Evolutionary conservation across 1,284 basidiomycete genomes (phyloP).

Genomic region (Gastroboletus turbinatus): DNA sequence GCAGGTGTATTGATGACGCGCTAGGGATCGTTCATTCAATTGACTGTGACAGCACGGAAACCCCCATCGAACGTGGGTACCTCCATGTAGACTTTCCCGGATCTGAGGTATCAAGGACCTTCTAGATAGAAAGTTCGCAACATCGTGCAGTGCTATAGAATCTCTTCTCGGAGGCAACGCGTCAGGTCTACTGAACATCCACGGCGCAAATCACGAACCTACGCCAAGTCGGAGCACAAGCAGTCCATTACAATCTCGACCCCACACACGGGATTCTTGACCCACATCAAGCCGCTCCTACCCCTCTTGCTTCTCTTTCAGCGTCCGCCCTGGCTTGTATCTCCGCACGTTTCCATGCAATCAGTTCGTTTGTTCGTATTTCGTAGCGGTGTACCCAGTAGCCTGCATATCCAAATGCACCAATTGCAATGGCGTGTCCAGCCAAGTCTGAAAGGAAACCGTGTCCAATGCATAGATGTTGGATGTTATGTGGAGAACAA

Average conservation of each 20-base stretch:
- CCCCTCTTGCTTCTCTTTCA: constrained; percentile 22
- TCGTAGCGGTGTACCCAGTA: constrained; percentile 74
- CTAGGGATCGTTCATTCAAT: not conserved
- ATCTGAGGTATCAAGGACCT: constrained; percentile 11
- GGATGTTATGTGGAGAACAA: constrained; percentile 18
- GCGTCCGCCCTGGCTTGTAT: constrained; percentile 43
- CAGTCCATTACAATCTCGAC: not conserved
- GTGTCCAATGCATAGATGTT: not conserved
- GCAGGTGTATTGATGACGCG: not conserved
- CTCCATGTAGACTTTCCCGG: not conserved
- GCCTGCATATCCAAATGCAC: constrained; percentile 61
- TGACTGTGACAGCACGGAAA: constrained; percentile 2
- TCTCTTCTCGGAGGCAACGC: constrained; percentile 6
- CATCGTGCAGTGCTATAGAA: constrained; percentile 8
- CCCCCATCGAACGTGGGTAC: not conserved
- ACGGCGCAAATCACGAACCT: constrained; percentile 22
- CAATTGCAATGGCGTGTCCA: constrained; percentile 66
- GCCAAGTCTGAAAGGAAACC: constrained; percentile 48
- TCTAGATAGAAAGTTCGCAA: constrained; percentile 24
- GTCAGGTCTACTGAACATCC: constrained; percentile 12
- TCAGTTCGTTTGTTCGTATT: constrained; percentile 51
- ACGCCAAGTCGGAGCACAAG: constrained; percentile 4
- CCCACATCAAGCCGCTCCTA: constrained; percentile 15
- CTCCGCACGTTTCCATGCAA: constrained; percentile 60
- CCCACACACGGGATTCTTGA: not conserved